Conservation (phyloP, 495 filamentous ascomycete genomes). For the Penicillium waksmanii region DNA sequence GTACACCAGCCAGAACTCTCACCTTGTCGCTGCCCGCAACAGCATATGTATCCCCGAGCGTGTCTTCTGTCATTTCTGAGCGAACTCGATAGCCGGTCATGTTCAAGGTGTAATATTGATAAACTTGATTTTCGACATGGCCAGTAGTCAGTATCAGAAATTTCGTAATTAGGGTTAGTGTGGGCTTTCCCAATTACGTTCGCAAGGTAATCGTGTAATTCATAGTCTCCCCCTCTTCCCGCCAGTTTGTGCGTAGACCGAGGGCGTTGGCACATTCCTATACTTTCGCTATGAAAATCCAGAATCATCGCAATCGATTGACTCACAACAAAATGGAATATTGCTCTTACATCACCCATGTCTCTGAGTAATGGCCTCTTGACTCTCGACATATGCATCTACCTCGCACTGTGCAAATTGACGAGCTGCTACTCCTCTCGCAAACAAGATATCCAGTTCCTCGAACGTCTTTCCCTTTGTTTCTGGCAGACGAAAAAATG, state of each 20-base stretch:
- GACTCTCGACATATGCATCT: slow-evolving; percentile 14
- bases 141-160: neutral
- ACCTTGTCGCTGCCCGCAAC: neutral
- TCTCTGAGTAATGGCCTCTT: neutral
- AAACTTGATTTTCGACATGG: slow-evolving; percentile 5
- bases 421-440: slow-evolving; percentile 47
- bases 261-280: neutral
- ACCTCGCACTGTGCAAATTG: slow-evolving; percentile 44
- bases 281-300: too few relatives aligned
- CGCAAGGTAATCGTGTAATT: too few relatives aligned
- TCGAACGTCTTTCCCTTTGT: slow-evolving; percentile 53
- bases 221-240: too few relatives aligned
- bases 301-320: too few relatives aligned
- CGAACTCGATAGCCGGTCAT: slow-evolving; percentile 11
- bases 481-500: slow-evolving; percentile 48
- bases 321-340: too few relatives aligned
- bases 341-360: too few relatives aligned
- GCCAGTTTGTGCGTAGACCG: too few relatives aligned
- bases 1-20: slow-evolving; percentile 5
- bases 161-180: too few relatives aligned
- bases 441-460: slow-evolving; percentile 62
- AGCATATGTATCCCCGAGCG: neutral
- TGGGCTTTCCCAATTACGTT: too few relatives aligned
- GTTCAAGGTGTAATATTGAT: slow-evolving; percentile 7
- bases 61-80: neutral